Conservation (phyloP, 2,329 filamentous ascomycete species). For the Teratosphaeriaceae sp. region DNA sequence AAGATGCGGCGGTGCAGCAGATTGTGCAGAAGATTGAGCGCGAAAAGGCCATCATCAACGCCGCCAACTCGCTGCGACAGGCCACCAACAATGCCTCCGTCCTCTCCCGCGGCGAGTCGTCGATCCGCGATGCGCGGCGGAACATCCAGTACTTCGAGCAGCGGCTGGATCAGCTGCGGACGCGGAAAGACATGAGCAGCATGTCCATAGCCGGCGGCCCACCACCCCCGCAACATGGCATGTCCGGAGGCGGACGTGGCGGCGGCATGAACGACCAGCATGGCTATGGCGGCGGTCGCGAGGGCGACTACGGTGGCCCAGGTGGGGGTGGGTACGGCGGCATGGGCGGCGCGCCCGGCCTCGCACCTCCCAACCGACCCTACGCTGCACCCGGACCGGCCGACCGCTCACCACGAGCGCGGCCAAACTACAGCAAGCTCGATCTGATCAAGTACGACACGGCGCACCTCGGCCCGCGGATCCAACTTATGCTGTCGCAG, state of each 20-base stretch:
- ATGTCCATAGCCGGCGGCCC: constrained; percentile 54
- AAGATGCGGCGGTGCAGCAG: constrained; percentile 62
- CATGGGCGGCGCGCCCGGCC: constrained; percentile 58
- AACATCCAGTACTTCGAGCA: constrained; percentile 97
- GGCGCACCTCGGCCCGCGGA: constrained; percentile 87
- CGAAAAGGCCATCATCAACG: constrained; percentile 90
- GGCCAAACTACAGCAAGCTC: constrained; percentile 92
- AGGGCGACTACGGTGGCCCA: constrained; percentile 55
- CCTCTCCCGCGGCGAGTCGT: constrained; percentile 80
- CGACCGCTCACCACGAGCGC: constrained; percentile 61
- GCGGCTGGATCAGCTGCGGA: constrained; percentile 78
- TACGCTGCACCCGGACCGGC: constrained; percentile 67
- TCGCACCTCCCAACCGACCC: constrained; percentile 76
- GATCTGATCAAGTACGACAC: constrained; percentile 99
- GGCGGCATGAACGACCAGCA: constrained; percentile 44
- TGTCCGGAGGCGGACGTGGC: constrained; percentile 33
- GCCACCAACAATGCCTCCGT: constrained; percentile 92
- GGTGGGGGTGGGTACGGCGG: constrained; percentile 49
- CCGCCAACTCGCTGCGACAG: constrained; percentile 89
- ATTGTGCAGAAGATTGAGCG: constrained; percentile 97
- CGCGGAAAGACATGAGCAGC: constrained; percentile 65
- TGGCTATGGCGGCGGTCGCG: constrained; percentile 37
- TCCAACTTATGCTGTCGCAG: constrained; percentile 98
- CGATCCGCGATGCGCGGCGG: constrained; percentile 86
- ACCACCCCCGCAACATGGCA: constrained; percentile 26